Evolutionary conservation across 2,329 filamentous ascomycete species (phyloP).

Genomic region (Meredithiella fracta): DNA sequence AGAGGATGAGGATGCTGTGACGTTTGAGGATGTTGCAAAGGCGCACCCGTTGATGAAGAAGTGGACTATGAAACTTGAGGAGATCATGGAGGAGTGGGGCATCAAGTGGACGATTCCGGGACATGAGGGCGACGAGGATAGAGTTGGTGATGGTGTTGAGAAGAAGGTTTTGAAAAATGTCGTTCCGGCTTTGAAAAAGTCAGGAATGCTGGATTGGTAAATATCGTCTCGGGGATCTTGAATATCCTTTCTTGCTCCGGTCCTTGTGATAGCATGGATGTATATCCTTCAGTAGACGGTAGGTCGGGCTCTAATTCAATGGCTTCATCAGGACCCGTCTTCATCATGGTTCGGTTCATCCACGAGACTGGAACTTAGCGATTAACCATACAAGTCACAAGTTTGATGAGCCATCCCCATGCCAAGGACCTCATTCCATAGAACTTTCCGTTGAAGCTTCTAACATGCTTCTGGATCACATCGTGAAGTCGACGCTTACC

Average conservation of each 20-base stretch:
- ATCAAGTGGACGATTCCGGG: constrained; percentile 12
- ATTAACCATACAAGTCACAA: no score
- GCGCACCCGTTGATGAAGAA: constrained; percentile 50
- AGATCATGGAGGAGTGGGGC: constrained; percentile 9
- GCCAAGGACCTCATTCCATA: no score
- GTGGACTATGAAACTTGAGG: constrained; percentile 26
- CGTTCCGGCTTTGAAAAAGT: constrained; percentile 9
- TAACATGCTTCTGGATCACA: not conserved
- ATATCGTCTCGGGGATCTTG: not conserved
- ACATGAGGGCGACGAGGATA: constrained; percentile 16
- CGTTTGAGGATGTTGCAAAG: constrained; percentile 46
- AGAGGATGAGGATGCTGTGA: constrained; percentile 23
- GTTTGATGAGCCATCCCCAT: no score
- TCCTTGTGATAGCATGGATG: not conserved
- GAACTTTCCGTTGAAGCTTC: no score
- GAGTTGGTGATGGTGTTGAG: constrained; percentile 18
- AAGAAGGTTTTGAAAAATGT: constrained; percentile 21
- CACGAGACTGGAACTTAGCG: no score
- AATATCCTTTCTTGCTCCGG: not conserved
- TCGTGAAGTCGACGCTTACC: not conserved
- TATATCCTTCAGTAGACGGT: no score
- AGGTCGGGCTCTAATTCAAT: no score
- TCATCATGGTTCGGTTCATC: no score
- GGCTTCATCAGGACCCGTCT: no score
- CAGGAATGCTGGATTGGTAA: constrained; percentile 18